Percentiles rank a stretch among this genome's conserved stretches.
These are phyloP conservation scores for Paulownia fortunei DNA, from an alignment of 257 asterid genomes.

Conservation along the genomic window DNA sequence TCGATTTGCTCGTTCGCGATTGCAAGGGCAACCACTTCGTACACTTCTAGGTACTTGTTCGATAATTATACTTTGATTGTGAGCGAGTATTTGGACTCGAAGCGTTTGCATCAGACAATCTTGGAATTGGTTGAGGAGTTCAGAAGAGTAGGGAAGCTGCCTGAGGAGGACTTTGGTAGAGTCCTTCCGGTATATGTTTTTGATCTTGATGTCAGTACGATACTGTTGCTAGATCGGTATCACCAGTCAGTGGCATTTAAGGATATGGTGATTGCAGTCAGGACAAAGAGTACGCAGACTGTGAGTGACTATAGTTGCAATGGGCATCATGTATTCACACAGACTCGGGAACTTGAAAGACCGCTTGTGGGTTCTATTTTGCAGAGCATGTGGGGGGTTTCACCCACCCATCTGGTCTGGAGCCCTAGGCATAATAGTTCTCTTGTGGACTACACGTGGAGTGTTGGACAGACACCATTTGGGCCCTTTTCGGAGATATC, in stretches of 20 bases:
- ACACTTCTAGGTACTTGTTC: constrained; percentile 92
- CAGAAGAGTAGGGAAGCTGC: constrained; percentile 65
- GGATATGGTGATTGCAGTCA: constrained; percentile 93
- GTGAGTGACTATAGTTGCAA: constrained; percentile 92
- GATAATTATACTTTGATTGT: constrained; percentile 94
- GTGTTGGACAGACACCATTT: constrained; percentile 91
- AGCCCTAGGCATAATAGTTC: constrained; percentile 85
- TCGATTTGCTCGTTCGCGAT: constrained; percentile 85
- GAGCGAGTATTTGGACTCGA: constrained; percentile 92
- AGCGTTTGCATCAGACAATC: constrained; percentile 79
- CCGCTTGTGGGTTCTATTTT: constrained; percentile 90
- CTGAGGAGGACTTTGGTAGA: constrained; percentile 78
- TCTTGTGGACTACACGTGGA: constrained; percentile 91
- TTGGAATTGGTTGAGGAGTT: constrained; percentile 73
- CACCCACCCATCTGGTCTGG: constrained; percentile 91
- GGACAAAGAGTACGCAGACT: constrained; percentile 83
- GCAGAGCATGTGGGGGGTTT: constrained; percentile 98
- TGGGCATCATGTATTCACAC: constrained; percentile 85
- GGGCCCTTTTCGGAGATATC: constrained; percentile 91
- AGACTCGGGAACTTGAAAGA: constrained; percentile 79
- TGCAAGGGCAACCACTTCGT: constrained; percentile 78
- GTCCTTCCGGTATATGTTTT: constrained; percentile 86
- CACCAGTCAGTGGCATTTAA: constrained; percentile 92
- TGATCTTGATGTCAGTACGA: constrained; percentile 68
- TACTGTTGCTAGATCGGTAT: constrained; percentile 81